Evolutionary conservation across 305 asterid genomes (phyloP), one percentile per base, ranked within the genome.

Genomic region (Fraxinus latifolia): DNA sequence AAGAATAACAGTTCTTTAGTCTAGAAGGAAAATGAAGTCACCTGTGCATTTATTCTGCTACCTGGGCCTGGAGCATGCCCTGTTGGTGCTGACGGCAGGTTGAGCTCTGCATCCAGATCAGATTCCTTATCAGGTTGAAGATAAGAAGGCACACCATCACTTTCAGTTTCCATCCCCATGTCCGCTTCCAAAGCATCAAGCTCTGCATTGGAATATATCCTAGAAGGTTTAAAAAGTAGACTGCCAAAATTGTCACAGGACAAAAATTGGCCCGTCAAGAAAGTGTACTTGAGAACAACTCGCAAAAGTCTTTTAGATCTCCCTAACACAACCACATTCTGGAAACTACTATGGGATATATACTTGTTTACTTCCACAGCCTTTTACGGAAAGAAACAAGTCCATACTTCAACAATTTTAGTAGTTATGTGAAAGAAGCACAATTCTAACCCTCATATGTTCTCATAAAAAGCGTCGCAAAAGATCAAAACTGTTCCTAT

Each of bases 141-240:
- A 85, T 96, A 96, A 14, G 99, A 82, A 73, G 98, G 98, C 36
- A 94, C 94, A 50, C 97, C 97, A 76, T 94, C 97, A 37, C 91
- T 83, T 85, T 91, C 98, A 82, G 93, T 91, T 87, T 96, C 98
- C 85, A 89, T 83, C 44, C 95, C 97, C 98, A 96, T 94, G 87
- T 96, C 98, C 75, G 95, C 97, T 90, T 96, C 99, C 86, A 94
- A 82, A 77, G 99, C 98, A 91, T 94, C 98, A 79, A 96, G 99
- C 88, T 96, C 98, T 96, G 90, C 84, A 78, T 74, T 25, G 80
- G 71, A 77, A 53, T 62, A 67, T 15, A 15, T 70, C 11, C 65
- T 65, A 83, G 58, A 37, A 58, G 3, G 23, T 73, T 68, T 44
- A 76, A 32, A 67, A 75, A n/a, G 74, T 39, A 74, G 31, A 37